A percentile compares a stretch with the other conserved stretches of the same genome.
phyloP scores from a whole-genome alignment of 148 eudicot species.

The Rhododendron molle region DNA sequence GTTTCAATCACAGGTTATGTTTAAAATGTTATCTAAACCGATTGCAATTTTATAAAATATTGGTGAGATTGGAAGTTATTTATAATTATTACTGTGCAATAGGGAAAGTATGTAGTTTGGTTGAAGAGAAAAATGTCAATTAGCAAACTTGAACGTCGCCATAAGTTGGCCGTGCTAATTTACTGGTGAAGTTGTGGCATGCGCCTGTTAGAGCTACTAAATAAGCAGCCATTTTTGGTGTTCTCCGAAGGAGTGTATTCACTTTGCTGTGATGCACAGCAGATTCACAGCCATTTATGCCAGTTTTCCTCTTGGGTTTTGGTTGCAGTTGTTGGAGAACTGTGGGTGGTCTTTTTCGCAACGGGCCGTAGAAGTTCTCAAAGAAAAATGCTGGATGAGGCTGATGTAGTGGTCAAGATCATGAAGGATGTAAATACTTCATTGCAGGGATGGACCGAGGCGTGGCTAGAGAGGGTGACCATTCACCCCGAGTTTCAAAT shows the following conservation, averaged over 20 bases:
- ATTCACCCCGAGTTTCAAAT: no score
- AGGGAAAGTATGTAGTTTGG: neutral
- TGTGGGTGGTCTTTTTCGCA: no score
- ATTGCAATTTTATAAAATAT: neutral
- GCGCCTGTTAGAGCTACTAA: neutral
- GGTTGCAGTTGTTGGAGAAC: neutral
- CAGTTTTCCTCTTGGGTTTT: neutral
- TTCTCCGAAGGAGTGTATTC: neutral
- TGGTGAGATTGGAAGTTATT: neutral
- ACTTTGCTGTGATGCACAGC: neutral
- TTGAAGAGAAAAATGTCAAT: neutral
- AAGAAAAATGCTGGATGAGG: no score
- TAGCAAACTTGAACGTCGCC: neutral
- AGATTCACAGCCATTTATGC: neutral
- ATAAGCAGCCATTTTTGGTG: neutral
- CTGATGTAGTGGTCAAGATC: no score
- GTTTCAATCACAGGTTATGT: neutral
- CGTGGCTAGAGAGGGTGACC: no score
- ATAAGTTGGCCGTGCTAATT: neutral
- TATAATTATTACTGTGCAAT: neutral
- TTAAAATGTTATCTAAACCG: neutral
- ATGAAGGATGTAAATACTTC: no score
- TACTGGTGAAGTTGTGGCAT: neutral
- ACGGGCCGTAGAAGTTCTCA: no score
- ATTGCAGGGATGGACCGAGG: no score